These are phyloP conservation scores for Penicillium sp. DNA, from an alignment of 2,329 filamentous ascomycete species.

Conservation along the genomic window DNA sequence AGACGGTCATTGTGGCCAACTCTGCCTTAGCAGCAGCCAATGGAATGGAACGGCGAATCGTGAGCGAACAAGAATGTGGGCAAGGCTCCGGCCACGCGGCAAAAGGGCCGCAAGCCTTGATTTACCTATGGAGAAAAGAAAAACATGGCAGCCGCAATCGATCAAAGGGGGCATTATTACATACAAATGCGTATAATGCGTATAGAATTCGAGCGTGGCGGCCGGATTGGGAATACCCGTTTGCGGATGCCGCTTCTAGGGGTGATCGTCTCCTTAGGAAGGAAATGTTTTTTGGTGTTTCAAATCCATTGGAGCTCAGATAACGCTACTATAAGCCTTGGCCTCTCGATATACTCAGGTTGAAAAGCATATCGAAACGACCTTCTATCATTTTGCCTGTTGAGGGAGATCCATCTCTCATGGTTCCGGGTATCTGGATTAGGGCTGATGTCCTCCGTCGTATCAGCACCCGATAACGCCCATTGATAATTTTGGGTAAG, in stretches of 20 bases:
- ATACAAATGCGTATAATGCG: not conserved
- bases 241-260: constrained; percentile 15
- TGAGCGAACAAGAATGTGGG: constrained; percentile 20
- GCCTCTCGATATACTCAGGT: not conserved
- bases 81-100: constrained; percentile 19
- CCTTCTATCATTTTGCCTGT: not conserved
- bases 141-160: constrained; percentile 11
- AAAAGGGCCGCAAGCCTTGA: constrained; percentile 3
- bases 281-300: not conserved
- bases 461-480: not conserved
- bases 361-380: not conserved
- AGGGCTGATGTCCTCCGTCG: not conserved
- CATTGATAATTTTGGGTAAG: not conserved
- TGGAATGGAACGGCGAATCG: constrained; percentile 21
- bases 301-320: not conserved
- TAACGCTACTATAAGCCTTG: not conserved
- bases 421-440: not conserved
- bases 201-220: not conserved
- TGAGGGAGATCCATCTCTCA: not conserved
- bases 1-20: constrained; percentile 2
- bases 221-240: constrained; percentile 11
- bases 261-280: not conserved
- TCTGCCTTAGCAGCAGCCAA: constrained; percentile 7
- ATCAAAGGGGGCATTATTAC: not conserved
- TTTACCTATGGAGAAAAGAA: constrained; percentile 3